Evolutionary conservation across 1,139 yeast species (phyloP), one percentile per base, ranked within the genome.

Genomic region (Nakaseomyces delphensis): DNA sequence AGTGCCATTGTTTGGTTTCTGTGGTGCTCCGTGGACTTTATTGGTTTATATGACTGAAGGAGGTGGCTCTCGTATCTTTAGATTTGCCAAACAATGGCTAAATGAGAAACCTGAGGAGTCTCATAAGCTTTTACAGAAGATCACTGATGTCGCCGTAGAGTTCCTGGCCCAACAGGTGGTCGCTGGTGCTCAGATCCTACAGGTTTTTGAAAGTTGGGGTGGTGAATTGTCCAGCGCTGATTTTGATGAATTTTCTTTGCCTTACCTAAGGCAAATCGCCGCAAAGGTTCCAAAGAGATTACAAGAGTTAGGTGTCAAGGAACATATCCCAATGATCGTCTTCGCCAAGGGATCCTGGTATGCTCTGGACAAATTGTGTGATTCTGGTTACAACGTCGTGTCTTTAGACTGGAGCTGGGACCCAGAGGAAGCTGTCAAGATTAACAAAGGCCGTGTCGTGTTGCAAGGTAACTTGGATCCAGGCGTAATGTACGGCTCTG

Each of bases 271-370:
- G 51, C 85, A 85, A 60, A 89, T 91, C 49, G 75, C 86, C 23
- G 66, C 69, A 13, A 74, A 74, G 53, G 73, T 91, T 38, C 95
- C 94, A 19, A 49, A 56, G 10, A 77, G 94, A 57, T 71, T 91
- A 56, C 58, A 64, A 46, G 91, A 84, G 63, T 68, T 85, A 46
- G 94, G 91, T 2, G 64, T 83, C 43, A 62, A 58, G 6, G 93
- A 85, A 50, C 67, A 74, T 33, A 79, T 93, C 36, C 98, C 98
- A 33, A 67, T 91, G 59, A 84, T 95, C 0, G 80, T 87, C 4
- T 91, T 91, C 59, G 91, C 97, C 28, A 91, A 89, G 67, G 96
- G 96, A 40, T 95, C 98, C 0, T 91, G 97, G 97, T 91, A 87
- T 57, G 96, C 97, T 4, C 70, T 91, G 45, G 93, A 91, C 55